Conservation (phyloP, 2,329 filamentous ascomycete genomes). For the Teratosphaeria gauchensis region DNA sequence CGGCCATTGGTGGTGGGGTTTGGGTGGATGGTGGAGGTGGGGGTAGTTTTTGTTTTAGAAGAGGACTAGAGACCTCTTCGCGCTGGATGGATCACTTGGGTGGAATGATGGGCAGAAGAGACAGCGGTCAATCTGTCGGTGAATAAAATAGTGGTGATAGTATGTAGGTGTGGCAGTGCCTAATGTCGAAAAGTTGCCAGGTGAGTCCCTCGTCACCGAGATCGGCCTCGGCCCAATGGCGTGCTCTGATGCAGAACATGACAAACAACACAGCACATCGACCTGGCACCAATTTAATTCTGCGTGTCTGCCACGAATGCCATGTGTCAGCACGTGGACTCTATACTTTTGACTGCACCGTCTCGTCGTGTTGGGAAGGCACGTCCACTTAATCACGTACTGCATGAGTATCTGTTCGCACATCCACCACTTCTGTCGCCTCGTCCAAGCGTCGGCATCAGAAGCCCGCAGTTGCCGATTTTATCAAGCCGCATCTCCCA, state of each 20-base stretch:
- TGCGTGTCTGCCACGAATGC: background rate
- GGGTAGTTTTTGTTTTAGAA: conserved; percentile 20
- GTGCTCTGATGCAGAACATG: background rate
- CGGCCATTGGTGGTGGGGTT: conserved; percentile 4
- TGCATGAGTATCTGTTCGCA: background rate
- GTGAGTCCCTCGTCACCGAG: background rate
- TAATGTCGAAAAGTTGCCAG: background rate
- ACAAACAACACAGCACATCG: background rate
- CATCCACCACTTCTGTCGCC: background rate
- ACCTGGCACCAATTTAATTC: background rate
- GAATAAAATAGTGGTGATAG: background rate
- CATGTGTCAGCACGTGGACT: background rate
- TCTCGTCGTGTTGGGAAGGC: background rate
- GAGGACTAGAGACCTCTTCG: conserved; percentile 24
- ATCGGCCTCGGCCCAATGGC: background rate
- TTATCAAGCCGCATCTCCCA: background rate
- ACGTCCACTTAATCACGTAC: background rate
- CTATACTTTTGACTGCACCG: background rate
- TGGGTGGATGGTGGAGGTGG: conserved; percentile 18
- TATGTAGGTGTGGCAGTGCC: background rate
- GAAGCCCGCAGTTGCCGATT: background rate
- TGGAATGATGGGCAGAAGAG: conserved; percentile 4
- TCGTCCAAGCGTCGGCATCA: background rate
- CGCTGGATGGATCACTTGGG: conserved; percentile 3
- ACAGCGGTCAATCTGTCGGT: background rate